Conservation (phyloP, 805 yeast genomes). For the Kodamaea sagamina region DNA sequence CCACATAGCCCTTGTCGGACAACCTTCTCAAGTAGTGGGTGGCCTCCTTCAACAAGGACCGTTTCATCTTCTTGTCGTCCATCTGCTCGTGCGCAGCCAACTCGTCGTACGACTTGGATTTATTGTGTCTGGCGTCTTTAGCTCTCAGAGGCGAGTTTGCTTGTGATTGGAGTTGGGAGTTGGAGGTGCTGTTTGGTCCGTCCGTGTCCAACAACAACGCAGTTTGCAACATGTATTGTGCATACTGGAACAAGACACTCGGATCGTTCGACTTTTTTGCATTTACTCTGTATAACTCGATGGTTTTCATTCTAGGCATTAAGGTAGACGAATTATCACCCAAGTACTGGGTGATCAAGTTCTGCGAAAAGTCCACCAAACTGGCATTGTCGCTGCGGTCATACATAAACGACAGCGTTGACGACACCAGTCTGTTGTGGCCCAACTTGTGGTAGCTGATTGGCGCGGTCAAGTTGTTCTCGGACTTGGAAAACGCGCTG, state of each 20-base stretch:
- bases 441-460: conserved; percentile 17
- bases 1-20: conserved; percentile 77
- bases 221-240: conserved; percentile 85
- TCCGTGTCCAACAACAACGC: conserved; percentile 61
- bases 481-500: conserved; percentile 25
- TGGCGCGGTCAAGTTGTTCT: conserved; percentile 26
- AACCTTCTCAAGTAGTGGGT: conserved; percentile 65
- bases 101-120: conserved; percentile 21
- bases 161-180: conserved; percentile 2
- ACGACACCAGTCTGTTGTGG: conserved; percentile 39
- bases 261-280: conserved; percentile 87
- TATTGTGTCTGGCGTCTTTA: conserved; percentile 20
- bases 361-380: conserved; percentile 54
- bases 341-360: conserved; percentile 51
- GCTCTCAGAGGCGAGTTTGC: conserved; percentile 19
- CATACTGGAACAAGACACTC: conserved; percentile 82
- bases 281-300: conserved; percentile 82
- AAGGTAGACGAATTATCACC: conserved; percentile 53
- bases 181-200: conserved; percentile 9
- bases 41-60: conserved; percentile 75
- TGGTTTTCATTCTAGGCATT: conserved; percentile 76
- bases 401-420: conserved; percentile 39
- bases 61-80: conserved; percentile 36
- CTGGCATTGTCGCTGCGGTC: conserved; percentile 35
- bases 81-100: conserved; percentile 15